Evolutionary conservation across 2,329 filamentous ascomycete species (phyloP), one percentile per base, ranked within the genome.

Genomic region (Paecilomyces fulvus): DNA sequence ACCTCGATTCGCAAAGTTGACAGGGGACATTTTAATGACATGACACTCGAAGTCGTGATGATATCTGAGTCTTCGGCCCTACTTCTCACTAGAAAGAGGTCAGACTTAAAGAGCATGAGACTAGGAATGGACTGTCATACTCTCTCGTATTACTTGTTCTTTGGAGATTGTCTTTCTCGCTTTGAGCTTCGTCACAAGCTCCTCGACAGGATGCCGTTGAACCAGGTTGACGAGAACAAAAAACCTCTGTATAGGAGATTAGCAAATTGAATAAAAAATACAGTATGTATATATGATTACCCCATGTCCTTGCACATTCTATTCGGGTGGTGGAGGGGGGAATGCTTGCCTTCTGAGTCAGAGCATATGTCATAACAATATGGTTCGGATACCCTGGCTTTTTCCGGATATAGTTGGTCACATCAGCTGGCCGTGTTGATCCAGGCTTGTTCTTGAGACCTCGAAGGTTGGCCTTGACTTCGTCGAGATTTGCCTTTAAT

Each of bases 361-460:
- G 77, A 51, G 94, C 94, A 74, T 96, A 99, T 46, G 90, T 95
- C 72, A 99, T 86, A 57, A 88, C 83, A 59, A 99, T 77, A 52
- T 79, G 84, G 68, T 97, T 97, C 55, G 77, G 76, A 67, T 92
- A 95, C 49, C 80, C 80, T 17, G 79, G 67, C 10, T 85, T 82
- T 60, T 83, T 85, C 30, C 89, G 82, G 50, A 97, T 77, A 58
- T 84, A 81, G 61, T 82, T 78, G 7, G 94, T 99, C 59, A 99
- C 88, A 73, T 99, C 94, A 51, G 90, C 91, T 7, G 94, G 94
- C 65, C 90, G 86, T 46, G 94, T 99, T 49, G 94, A 95, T 21
- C 94, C 94, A 6, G 92, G 90, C 71, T 94, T 95, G 71, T 96
- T 96, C 75, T 99, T 99, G 59, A 99, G 75, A 3, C 94, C 94